Evolutionary conservation across 2,329 filamentous ascomycete genomes (phyloP).

Genomic region (Venturia oleaginea): DNA sequence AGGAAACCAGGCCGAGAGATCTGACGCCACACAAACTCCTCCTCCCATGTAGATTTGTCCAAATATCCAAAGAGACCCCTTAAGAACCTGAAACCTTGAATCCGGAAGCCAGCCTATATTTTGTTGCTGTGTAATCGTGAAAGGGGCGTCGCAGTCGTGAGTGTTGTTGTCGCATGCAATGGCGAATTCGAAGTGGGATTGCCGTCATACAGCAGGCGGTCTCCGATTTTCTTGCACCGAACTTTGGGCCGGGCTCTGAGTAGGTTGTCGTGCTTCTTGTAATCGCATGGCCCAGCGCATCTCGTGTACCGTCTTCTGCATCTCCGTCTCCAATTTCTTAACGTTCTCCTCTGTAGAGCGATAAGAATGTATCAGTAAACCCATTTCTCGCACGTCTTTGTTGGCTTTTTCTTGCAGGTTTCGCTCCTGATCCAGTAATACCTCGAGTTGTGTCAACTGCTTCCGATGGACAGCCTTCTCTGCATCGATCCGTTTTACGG

Average conservation of each 20-base stretch:
- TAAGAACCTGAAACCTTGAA: neutral
- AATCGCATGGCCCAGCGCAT: constrained; percentile 63
- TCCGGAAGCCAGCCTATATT: neutral
- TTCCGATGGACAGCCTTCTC: constrained; percentile 30
- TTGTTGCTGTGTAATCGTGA: constrained; percentile 5
- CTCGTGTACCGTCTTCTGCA: constrained; percentile 49
- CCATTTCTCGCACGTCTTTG: constrained; percentile 53
- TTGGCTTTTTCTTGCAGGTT: constrained; percentile 51
- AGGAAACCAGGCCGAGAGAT: neutral
- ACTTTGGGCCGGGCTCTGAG: neutral
- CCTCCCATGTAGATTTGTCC: neutral
- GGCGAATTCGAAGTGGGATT: neutral
- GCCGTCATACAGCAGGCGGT: neutral
- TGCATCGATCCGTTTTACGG: constrained; percentile 2
- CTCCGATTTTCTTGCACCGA: neutral
- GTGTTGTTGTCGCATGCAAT: neutral
- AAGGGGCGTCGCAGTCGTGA: constrained; percentile 1
- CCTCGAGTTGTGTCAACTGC: constrained; percentile 38
- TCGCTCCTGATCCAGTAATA: constrained; percentile 57
- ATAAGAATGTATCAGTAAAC: constrained; percentile 50
- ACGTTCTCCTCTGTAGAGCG: constrained; percentile 50
- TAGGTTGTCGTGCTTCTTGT: constrained; percentile 29
- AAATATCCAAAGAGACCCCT: constrained; percentile 1
- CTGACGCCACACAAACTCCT: constrained; percentile 2
- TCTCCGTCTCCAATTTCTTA: constrained; percentile 45